Evolutionary conservation across 2,329 filamentous ascomycete genomes (phyloP).

Genomic region (Stachybotrys elegans): DNA sequence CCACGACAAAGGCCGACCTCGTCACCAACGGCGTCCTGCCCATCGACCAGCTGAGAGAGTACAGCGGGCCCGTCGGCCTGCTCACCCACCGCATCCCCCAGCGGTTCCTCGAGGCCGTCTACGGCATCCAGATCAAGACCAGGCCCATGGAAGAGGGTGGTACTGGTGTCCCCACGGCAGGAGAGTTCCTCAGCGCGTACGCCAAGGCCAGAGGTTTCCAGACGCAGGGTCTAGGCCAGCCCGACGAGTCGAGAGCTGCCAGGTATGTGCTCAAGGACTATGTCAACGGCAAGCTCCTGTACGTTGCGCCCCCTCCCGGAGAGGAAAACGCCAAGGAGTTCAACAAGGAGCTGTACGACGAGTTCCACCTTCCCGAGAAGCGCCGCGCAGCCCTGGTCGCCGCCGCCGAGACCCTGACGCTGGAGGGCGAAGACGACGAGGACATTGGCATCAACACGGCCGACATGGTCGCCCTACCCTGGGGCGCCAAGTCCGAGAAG

Average conservation of each 20-base stretch:
- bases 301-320: constrained; percentile 78
- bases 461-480: constrained; percentile 46
- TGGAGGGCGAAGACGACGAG: constrained; percentile 27
- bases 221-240: constrained; percentile 82
- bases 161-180: constrained; percentile 76
- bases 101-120: constrained; percentile 83
- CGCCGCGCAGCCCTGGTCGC: constrained; percentile 61
- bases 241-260: constrained; percentile 88
- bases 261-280: constrained; percentile 93
- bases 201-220: constrained; percentile 86
- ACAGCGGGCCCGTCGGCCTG: constrained; percentile 77
- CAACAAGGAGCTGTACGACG: constrained; percentile 85
- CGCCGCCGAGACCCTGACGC: constrained; percentile 40
- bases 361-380: constrained; percentile 75
- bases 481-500: constrained; percentile 68
- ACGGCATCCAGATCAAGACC: constrained; percentile 83
- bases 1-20: constrained; percentile 90
- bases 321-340: constrained; percentile 70
- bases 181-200: constrained; percentile 81
- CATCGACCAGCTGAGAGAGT: constrained; percentile 94
- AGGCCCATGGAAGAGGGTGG: constrained; percentile 87
- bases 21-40: constrained; percentile 93
- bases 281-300: constrained; percentile 91
- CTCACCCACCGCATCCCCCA: constrained; percentile 84
- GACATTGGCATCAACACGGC: constrained; percentile 30